phyloP scores from a whole-genome alignment of 352 stramenopile species.

The Pythium oligandrum region DNA sequence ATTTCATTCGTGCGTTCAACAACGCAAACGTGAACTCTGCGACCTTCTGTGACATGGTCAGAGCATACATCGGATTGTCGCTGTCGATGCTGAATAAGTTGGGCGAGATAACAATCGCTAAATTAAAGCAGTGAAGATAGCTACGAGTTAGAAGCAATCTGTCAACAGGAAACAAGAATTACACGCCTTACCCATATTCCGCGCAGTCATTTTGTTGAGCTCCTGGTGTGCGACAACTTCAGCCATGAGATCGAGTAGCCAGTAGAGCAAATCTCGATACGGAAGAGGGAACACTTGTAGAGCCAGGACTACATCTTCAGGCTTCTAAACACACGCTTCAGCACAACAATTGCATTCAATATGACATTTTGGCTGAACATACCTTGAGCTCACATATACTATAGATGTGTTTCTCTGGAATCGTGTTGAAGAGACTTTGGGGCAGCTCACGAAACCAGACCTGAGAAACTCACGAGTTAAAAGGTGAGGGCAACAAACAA shows the following conservation, averaged over 20 bases:
- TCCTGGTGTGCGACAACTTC: constrained; percentile 48
- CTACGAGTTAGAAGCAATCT: background rate
- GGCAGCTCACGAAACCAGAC: constrained; percentile 82
- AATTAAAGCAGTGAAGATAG: background rate
- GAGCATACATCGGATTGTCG: constrained; percentile 62
- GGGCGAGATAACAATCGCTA: constrained; percentile 77
- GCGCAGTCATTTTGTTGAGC: constrained; percentile 75
- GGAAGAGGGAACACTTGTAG: constrained; percentile 25
- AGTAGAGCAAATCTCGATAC: constrained; percentile 46
- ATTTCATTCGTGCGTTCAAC: constrained; percentile 33
- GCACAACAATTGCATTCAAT: too few relatives aligned
- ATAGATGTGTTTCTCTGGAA: constrained; percentile 63
- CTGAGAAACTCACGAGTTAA: constrained; percentile 11
- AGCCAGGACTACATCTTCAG: too few relatives aligned
- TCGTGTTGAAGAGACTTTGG: constrained; percentile 57
- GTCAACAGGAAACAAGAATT: constrained; percentile 2
- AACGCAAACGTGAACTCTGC: constrained; percentile 55
- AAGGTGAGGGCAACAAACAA: too few relatives aligned
- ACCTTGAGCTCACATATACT: constrained; percentile 41
- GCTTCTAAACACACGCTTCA: too few relatives aligned
- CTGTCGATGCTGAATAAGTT: constrained; percentile 69
- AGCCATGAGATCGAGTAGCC: constrained; percentile 74
- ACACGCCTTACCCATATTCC: constrained; percentile 53
- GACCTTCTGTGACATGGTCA: constrained; percentile 72
- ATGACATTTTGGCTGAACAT: background rate